Evolutionary conservation across 2,329 filamentous ascomycete species (phyloP).

Genomic region (Coniosporium tulheliwenetii): DNA sequence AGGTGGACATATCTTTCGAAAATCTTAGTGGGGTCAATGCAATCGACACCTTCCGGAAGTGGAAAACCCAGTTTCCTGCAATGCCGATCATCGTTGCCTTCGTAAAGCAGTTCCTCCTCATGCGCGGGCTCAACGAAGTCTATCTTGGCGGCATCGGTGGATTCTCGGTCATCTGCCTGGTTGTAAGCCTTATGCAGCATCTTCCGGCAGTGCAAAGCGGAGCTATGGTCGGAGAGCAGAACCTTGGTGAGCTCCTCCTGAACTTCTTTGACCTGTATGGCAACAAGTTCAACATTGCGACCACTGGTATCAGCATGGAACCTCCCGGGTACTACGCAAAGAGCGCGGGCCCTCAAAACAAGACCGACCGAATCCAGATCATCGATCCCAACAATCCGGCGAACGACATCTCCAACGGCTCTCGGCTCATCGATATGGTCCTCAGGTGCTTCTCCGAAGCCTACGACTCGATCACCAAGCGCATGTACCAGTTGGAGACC

Average conservation of each 20-base stretch:
- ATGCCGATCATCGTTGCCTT: constrained; percentile 78
- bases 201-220: constrained; percentile 49
- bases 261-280: constrained; percentile 87
- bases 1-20: constrained; percentile 90
- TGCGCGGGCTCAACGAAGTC: constrained; percentile 84
- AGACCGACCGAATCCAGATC: constrained; percentile 59
- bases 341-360: constrained; percentile 14
- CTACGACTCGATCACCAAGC: constrained; percentile 32
- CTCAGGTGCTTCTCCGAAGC: constrained; percentile 55
- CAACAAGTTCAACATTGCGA: constrained; percentile 56
- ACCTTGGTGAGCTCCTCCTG: constrained; percentile 69
- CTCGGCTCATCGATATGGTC: constrained; percentile 52
- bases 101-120: constrained; percentile 82
- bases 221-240: constrained; percentile 43
- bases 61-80: constrained; percentile 65
- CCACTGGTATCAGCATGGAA: constrained; percentile 58
- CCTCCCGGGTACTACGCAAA: constrained; percentile 65
- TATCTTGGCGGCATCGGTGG: constrained; percentile 83
- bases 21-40: constrained; percentile 70
- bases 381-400: constrained; percentile 74
- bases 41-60: constrained; percentile 62
- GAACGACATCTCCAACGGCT: constrained; percentile 87
- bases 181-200: constrained; percentile 74
- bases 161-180: constrained; percentile 85
- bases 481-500: constrained; percentile 23